Evolutionary conservation across 805 yeast genomes (phyloP).

Genomic region (Candida khao-thaluensis): DNA sequence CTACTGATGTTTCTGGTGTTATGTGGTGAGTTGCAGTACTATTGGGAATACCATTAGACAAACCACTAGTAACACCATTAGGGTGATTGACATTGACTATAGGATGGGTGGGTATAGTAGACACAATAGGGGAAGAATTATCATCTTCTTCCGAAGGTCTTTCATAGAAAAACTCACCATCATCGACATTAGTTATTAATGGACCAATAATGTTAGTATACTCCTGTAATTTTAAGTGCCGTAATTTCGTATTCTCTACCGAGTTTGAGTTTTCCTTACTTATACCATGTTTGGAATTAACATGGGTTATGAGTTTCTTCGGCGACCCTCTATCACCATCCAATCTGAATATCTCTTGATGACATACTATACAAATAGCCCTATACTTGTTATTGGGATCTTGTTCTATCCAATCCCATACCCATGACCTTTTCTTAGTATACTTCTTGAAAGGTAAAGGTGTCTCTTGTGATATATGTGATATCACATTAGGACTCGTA

Average conservation of each 20-base stretch:
- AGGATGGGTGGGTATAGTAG: too few relatives aligned
- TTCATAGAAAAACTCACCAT: constrained; percentile 9
- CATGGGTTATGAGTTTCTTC: constrained; percentile 19
- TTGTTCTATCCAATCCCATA: constrained; percentile 21
- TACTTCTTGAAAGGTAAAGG: constrained; percentile 19
- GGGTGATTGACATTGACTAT: too few relatives aligned
- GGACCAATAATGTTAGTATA: constrained; percentile 14
- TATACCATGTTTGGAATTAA: constrained; percentile 18
- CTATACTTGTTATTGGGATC: constrained; percentile 18
- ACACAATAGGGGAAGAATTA: background rate
- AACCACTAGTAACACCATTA: too few relatives aligned
- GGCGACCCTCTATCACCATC: constrained; percentile 21
- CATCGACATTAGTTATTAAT: constrained; percentile 16
- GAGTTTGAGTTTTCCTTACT: constrained; percentile 15
- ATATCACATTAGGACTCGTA: constrained; percentile 17
- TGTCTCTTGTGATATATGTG: constrained; percentile 17
- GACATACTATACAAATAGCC: constrained; percentile 18
- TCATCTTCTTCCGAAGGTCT: constrained; percentile 1
- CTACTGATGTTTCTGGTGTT: too few relatives aligned
- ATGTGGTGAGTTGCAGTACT: too few relatives aligned
- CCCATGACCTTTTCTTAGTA: constrained; percentile 20
- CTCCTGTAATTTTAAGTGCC: constrained; percentile 13
- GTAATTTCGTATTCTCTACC: constrained; percentile 1
- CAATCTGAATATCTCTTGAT: constrained; percentile 17
- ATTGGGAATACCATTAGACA: background rate